Evolutionary conservation across 257 asterid species (phyloP).

Genomic region (Cruciata laevipes): DNA sequence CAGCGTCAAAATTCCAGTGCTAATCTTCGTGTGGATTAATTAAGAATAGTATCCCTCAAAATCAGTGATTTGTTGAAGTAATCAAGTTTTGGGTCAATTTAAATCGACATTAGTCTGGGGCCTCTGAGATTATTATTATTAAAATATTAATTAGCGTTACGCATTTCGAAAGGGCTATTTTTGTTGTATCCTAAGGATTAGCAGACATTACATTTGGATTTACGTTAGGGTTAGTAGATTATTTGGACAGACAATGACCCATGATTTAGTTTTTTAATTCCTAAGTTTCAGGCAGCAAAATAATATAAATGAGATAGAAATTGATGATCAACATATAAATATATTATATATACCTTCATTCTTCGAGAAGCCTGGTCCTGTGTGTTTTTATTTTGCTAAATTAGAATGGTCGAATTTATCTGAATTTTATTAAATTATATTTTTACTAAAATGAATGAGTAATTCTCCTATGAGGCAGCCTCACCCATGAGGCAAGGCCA

Average conservation of each 20-base stretch:
- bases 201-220: constrained; percentile 13
- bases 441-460: too few relatives aligned
- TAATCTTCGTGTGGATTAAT: background rate
- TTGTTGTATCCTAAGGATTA: constrained; percentile 16
- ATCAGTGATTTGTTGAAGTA: background rate
- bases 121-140: background rate
- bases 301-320: too few relatives aligned
- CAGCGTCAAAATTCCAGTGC: background rate
- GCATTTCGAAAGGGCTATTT: constrained; percentile 7
- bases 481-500: too few relatives aligned
- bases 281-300: too few relatives aligned
- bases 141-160: background rate
- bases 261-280: background rate
- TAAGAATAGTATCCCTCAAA: constrained; percentile 2
- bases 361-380: too few relatives aligned
- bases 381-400: too few relatives aligned
- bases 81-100: background rate
- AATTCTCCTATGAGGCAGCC: too few relatives aligned
- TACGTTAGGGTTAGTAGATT: background rate
- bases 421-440: too few relatives aligned
- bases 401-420: too few relatives aligned
- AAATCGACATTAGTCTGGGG: background rate
- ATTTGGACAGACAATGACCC: constrained; percentile 4
- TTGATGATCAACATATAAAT: too few relatives aligned
- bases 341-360: too few relatives aligned